phyloP scores from a whole-genome alignment of 257 asterid genomes.

The Mitragyna speciosa region DNA sequence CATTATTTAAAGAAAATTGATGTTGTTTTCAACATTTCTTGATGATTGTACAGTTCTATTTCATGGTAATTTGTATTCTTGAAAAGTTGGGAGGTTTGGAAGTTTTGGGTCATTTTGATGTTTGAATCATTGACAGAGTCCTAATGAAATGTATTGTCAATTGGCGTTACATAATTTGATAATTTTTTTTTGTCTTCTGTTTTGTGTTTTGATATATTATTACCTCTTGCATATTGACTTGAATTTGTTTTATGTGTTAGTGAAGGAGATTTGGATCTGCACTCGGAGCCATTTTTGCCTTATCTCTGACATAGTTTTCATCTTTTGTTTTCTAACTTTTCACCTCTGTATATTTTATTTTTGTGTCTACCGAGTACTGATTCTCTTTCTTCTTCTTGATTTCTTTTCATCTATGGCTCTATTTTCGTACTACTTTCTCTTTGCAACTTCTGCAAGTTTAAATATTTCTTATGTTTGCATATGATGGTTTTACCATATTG shows the following conservation, averaged over 20 bases:
- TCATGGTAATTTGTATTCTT: not conserved
- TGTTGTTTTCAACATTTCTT: not conserved
- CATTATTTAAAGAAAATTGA: not conserved
- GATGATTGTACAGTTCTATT: not conserved
- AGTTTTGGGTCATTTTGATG: not conserved
- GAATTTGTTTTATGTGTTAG: slow-evolving; percentile 12
- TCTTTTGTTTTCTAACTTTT: not conserved
- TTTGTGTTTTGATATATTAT: not conserved
- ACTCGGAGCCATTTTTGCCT: not conserved
- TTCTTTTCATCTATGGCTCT: not conserved
- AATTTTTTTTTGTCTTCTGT: not conserved
- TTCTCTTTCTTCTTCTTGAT: not conserved
- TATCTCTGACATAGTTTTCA: not conserved
- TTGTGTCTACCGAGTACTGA: not conserved
- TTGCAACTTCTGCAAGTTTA: not conserved
- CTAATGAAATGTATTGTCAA: not conserved
- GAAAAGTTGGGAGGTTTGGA: not conserved
- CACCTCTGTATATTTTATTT: not conserved
- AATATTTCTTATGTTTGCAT: not conserved
- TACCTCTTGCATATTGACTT: slow-evolving; percentile 3
- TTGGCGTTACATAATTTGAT: not conserved
- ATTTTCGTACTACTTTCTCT: not conserved
- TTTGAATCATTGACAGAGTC: not conserved
- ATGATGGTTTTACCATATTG: slow-evolving; percentile 1
- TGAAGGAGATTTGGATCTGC: slow-evolving; percentile 42